Base-by-base conservation (phyloP, 177 flowering plant genomes). In the Vitis hybrid region DNA sequence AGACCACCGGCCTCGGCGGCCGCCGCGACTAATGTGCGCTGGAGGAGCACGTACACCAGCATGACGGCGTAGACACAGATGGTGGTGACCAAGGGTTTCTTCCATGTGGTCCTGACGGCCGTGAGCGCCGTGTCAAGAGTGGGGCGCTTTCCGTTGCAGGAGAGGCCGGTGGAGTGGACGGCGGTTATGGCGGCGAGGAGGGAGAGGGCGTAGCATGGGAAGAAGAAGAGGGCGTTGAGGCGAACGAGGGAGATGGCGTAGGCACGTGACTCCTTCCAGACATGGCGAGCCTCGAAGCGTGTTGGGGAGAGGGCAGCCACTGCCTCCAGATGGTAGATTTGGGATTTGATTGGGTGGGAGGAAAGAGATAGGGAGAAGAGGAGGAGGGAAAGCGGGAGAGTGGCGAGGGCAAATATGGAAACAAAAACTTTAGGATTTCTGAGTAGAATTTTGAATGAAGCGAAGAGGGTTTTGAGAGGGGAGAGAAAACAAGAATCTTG, bases 371-470 rank as follows among this genome's bases (percentile, higher is more conserved):
- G 70, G 66, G 78, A 58, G 74, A 77, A 70, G 71, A 75, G 71
- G 56, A 80, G 81, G 77, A 78, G 62, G 12, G 90, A 78, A 73
- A 86, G 77, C 1, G 90, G 92, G 73, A 85, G 79, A 51, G 84
- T 33, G 50, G 71, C 51, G 67, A 70, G 67, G 58, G 62, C 14
- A 45, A 76, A 75, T 33, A 83, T 70, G 69, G 62, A 56, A 11
- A 68, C 12, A 75, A 76, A 80, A 19, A 72, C 21, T 14, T 12
- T 77, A n/a, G 67, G 70, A 76, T 72, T 72, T 58, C 78, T n/a
- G 29, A 72, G 19, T 77, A 75, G 31, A 60, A 77, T 56, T 21
- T 52, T 33, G 64, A 68, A 18, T 56, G 82, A 71, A 21, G 71
- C 68, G 49, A 64, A 16, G 51, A 77, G 62, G 69, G 64, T 67